Base-by-base conservation (phyloP, 352 stramenopile genomes). In the Phytophthora aleatoria region DNA sequence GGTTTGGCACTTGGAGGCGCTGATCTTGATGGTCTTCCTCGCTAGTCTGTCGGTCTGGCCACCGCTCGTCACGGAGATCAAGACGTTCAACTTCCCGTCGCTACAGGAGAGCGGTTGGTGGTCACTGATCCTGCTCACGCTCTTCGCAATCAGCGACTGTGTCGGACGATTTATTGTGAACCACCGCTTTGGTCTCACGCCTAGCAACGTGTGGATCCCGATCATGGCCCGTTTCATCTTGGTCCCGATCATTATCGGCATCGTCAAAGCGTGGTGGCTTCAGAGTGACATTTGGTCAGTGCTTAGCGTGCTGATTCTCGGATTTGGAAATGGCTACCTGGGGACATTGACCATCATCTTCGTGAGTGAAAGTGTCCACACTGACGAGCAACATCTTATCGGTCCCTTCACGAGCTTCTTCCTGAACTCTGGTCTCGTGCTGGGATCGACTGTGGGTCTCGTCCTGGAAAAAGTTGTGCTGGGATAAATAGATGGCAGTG, bases 381-480 rank as follows among this genome's bases (percentile, higher is more conserved):
- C 67, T 0, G 74, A 92, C 33, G 85, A 96, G 38, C 80, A 89
- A 56, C 72, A 77, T n/a, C 58, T 94, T 8, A 89, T 84, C 5
- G 87, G 85, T 1, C 76, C 79, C 28, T 95, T 94, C 60, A 95
- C 87, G 42, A 91, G 87, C 51, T 94, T 94, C 56, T 93, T 92
- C 61, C 63, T 95, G 30, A 94, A 95, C 64, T 83, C 87, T 49
- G 87, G 87, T 3, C 81, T 95, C 28, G 87, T 94, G n/a, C 50
- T 95, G 16, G 87, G 87, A 39, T 85, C 87, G 5, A 87, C 80
- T 0, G 70, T 80, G 15, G 83, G 83, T 10, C 69, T 95, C 10
- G 30, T 91, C 13, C 52, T 95, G 41, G 71, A 91, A 59, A 80
- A 80, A 38, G 59, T 87, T 50, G 74, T 92, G 12, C 62, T 90